Base-by-base conservation (phyloP, 106 monocot genomes). In the Dendrobium chrysotoxum region DNA sequence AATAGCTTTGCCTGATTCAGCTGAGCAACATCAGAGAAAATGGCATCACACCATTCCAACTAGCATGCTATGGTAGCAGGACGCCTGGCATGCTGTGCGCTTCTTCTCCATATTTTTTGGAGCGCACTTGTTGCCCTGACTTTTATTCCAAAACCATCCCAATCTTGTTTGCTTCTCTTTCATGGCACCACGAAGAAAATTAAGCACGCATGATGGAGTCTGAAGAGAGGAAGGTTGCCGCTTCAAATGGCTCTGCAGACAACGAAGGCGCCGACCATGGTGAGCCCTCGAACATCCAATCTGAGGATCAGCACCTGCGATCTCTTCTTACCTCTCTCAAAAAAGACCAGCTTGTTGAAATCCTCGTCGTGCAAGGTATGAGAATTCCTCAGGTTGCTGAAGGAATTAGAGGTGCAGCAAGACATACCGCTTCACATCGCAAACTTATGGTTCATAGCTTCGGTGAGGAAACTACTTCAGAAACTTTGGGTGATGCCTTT, bases 331-430 rank as follows among this genome's bases (percentile, higher is more conserved):
- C 86, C 39, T 81, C 84, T 10, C 84, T 89, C 79, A 47, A 79
- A 42, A 89, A 89, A 58, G 89, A 89, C 61, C 84, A 89, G 81
- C 86, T 89, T 47, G 79, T 88, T 71, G 85, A 83, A 81, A 85
- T 88, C 58, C 86, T 86, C 17, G 86, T 78, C 12, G 83, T 84
- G 77, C 35, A 86, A 85, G 85, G 85, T 85, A 79, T 41, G 23
- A 82, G 80, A 80, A 58, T 77, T 77, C 71, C 79, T 83, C 30
- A 71, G 58, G 82, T 83, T 80, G 88, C 85, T 5, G 80, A 88
- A 64, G 80, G 85, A 88, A 88, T 88, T 85, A 82, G 47, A 82
- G 82, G 82, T 81, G 70, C 80, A 57, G 85, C 85, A 15, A 77
- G 82, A 79, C 71, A 82, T 42, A 80, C 85, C 80, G 82, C 82